Evolutionary conservation across 2,329 filamentous ascomycete species (phyloP).

Genomic region (Pyricularia sp.): DNA sequence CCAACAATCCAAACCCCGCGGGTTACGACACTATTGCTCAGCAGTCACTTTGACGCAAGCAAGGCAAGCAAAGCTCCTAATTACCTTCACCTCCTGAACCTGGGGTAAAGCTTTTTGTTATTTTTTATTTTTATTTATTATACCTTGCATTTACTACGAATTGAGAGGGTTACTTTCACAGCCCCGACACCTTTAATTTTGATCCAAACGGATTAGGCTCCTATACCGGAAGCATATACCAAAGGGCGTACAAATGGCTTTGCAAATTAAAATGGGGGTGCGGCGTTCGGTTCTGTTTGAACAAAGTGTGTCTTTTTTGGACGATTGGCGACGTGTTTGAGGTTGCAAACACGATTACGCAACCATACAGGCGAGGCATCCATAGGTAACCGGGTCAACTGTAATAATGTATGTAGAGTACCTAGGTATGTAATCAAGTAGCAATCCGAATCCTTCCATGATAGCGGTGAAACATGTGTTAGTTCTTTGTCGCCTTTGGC

Average conservation of each 20-base stretch:
- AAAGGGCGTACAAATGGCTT: background rate
- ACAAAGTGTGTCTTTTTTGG: background rate
- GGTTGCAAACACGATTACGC: background rate
- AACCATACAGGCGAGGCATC: background rate
- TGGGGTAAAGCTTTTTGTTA: background rate
- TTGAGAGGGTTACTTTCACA: background rate
- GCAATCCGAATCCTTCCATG: background rate
- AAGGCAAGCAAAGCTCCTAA: too few species aligned
- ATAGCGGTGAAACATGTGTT: background rate
- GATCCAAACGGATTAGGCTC: background rate
- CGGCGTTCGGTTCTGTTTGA: background rate
- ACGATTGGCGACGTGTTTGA: background rate
- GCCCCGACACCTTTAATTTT: background rate
- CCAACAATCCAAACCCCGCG: background rate
- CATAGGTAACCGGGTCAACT: background rate
- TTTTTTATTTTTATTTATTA: too few species aligned
- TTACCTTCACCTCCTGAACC: background rate
- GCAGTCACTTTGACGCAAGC: too few species aligned
- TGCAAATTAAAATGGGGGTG: background rate
- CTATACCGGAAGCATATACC: background rate
- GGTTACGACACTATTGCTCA: background rate
- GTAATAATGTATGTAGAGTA: too few species aligned
- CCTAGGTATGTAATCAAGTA: background rate
- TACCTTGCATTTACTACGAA: too few species aligned
- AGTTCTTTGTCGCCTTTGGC: background rate